Base-by-base conservation (phyloP, 805 yeast genomes). In the Nematodospora valgi region DNA sequence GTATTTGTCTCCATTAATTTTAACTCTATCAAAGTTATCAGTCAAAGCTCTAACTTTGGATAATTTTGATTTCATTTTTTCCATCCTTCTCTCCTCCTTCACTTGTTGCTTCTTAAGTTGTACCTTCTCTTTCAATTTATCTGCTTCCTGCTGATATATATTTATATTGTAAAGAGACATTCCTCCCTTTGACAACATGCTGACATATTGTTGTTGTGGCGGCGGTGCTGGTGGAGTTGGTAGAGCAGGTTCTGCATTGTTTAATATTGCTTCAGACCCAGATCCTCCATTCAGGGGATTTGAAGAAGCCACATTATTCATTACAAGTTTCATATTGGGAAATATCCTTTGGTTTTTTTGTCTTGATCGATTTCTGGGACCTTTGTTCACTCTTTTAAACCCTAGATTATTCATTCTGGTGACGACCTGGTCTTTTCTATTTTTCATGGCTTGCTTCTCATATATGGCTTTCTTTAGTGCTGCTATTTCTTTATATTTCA, bases 11-110 rank as follows among this genome's bases (percentile, higher is more conserved):
- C 68, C 69, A 21, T 64, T 61, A 8, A 76, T 57, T 10, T 46
- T 32, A 7, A 68, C 45, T 25, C 80, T 58, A 45, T 78, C 82
- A 35, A 69, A 65, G 38, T 54, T 51, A 33, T 68, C 75, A 27
- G 68, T 60, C 32, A 59, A 57, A 5, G 51, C 49, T 38, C 59
- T 57, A 35, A 70, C 62, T 35, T 40, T 46, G 11, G 49, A 35
- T 12, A 57, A 54, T 47, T 35, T 49, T 32, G 11, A 54, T 28
- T 41, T 40, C 35, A 33, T 45, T 43, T 38, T 45, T 42, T 18
- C 40, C 22, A 37, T 32, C 19, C 34, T 27, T 50, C 52, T 51
- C 13, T 42, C 32, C 32, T 49, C 49, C 29, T 50, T 44, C n/a
- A 26, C 12, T 21, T 32, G 23, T 29, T 29, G 11, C 10, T 26